These are phyloP conservation scores for Hericium rajendrae DNA, from an alignment of 768 basidiomycete species.

Conservation along the genomic window DNA sequence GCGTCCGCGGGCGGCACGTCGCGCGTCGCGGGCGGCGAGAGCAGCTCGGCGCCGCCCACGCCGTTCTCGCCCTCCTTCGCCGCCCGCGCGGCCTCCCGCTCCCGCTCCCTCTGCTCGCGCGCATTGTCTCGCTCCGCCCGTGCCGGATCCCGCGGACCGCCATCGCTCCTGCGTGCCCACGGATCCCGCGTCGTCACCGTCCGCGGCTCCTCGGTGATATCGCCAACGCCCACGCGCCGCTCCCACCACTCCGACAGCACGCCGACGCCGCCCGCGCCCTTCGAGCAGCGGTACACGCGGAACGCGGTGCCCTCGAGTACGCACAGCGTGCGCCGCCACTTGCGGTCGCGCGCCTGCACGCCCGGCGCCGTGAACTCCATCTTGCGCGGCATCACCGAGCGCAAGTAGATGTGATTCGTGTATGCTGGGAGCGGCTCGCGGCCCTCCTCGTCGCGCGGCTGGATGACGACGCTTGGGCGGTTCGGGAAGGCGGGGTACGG, in stretches of 20 bases:
- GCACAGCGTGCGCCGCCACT: constrained; percentile 84
- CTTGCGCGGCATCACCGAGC: constrained; percentile 79
- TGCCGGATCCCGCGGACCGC: constrained; percentile 13
- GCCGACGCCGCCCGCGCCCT: constrained; percentile 35
- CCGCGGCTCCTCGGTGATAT: constrained; percentile 26
- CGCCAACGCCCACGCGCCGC: constrained; percentile 62
- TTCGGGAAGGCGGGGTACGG: constrained; percentile 45
- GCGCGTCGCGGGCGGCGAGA: background rate
- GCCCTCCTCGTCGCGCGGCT: constrained; percentile 75
- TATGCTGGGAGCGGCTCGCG: constrained; percentile 73
- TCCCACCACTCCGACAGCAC: constrained; percentile 71
- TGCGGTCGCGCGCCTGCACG: constrained; percentile 79
- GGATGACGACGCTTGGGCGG: constrained; percentile 20
- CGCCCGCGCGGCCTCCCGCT: background rate
- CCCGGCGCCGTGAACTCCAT: constrained; percentile 87
- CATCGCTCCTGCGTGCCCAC: constrained; percentile 21
- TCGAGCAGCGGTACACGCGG: constrained; percentile 55
- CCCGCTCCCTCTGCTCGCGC: background rate
- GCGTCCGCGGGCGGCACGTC: background rate
- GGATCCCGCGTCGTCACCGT: constrained; percentile 18
- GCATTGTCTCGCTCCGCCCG: background rate
- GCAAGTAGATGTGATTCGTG: constrained; percentile 71
- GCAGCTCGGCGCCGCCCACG: background rate
- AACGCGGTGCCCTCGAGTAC: constrained; percentile 91
- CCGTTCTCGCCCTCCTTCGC: background rate